Evolutionary conservation across 2,329 filamentous ascomycete species (phyloP), one percentile per base, ranked within the genome.

Genomic region (Xylariomycetidae sp.): DNA sequence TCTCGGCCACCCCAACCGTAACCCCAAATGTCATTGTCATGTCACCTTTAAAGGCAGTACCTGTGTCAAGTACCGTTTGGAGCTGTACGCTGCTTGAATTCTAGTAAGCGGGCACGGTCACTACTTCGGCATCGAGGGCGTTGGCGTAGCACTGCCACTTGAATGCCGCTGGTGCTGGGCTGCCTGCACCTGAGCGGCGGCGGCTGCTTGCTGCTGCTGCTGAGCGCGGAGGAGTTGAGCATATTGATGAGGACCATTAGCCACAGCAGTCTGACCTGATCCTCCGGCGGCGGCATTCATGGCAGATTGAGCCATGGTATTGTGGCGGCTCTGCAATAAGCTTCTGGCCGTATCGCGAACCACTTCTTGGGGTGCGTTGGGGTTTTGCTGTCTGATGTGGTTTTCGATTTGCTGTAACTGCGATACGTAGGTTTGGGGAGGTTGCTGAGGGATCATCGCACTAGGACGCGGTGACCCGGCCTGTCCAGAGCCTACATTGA

Each of bases 201-300:
- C 51, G 3, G 53, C 51, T 7, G 59, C 58, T 37, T 67, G 68
- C 17, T 65, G 62, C 40, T 75, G 70, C 41, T 77, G 74, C 45
- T 78, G 74, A 25, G 74, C 72, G 27, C 74, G 59, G 7, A 79
- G 64, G 20, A 78, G 58, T 36, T 75, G 73, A 2, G 74, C 74
- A 47, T 79, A 78, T 41, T 79, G 74, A 25, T 78, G 73, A 17
- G 74, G 74, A 36, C 68, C 65, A 31, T 68, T 73, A 12, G 69
- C 61, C 33, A 73, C 64, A 3, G 65, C 64, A 11, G 69, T 57
- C 41, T 73, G 67, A 6, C 63, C 63, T 4, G 63, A 59, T 11
- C 58, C 67, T 8, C 72, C 73, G 3, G 72, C 70, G 3, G 73
- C 72, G 17, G 71, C 67, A 44, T 67, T 72, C 69, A 77, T 75